Base-by-base conservation (phyloP, 2,329 filamentous ascomycete genomes). In the Fusarium austroafricanum region DNA sequence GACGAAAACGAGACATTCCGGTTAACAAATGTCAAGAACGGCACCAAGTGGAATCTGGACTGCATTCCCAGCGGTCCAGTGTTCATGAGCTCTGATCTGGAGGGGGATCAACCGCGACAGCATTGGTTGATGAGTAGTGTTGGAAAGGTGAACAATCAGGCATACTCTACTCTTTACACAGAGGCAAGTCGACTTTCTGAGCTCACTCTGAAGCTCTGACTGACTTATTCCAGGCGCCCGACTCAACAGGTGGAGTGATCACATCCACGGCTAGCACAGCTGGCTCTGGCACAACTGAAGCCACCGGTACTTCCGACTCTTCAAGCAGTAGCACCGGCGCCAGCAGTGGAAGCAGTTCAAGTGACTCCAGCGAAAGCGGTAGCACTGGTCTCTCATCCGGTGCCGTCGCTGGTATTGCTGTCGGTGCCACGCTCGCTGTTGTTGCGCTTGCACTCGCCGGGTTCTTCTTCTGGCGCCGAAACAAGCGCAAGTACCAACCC, bases 61-160 rank as follows among this genome's bases (percentile, higher is more conserved):
- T 74, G 76, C 1, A 75, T 79, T 29, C 73, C 72, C 9, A 71
- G 73, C 4, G 74, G 73, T 20, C 73, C 76, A 4, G 71, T 71
- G 4, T 79, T 75, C 29, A 76, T 79, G 75, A 76, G 70, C 47
- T 67, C 65, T 9, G 66, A 75, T 5, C 63, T 72, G 11, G 52
- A 67, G 2, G 66, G 68, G 1, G 65, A 67, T 3, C 75, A 78
- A 49, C 66, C 67, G 2, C 76, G 76, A 1, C 77, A 79, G 37
- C 76, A 75, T 11, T 80, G 78, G 77, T 61, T 79, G 40, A 72
- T 79, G 69, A 75, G 72, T 5, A 78, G 76, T 17, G 72, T 70
- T 2, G 68, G 65, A 2, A 33, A 71, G 1, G 73, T 80, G 0
- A 55, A 79, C 29, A 75, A 79, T 15, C 72, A 71, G 1, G 75